Evolutionary conservation across 176 grass and related monocot genomes (phyloP), one percentile per base, ranked within the genome.

Genomic region (sorghum (Sorghum bicolor)): DNA sequence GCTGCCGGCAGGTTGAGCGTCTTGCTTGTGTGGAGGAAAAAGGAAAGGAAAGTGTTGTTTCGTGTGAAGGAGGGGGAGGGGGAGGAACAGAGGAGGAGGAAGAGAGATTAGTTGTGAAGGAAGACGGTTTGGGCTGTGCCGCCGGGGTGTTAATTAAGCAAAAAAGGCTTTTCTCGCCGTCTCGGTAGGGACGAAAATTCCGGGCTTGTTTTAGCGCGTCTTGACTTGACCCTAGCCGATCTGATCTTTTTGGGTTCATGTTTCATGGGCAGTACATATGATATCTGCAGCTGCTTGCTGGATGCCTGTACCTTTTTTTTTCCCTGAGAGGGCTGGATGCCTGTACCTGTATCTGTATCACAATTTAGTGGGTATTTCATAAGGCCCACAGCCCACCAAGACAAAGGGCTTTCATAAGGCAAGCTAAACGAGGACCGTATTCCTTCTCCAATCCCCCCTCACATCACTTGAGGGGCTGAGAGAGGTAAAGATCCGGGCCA

Each of bases 11-110:
- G 47, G 86, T 29, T 8, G 45, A 22, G 33, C 36, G 19, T 47
- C 60, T 87, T 79, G 48, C 80, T 86, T 90, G 53, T 57, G 53
- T 9, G 48, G 75, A 50, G 68, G 68, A 66, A 69, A 74, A 68
- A 43, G 58, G 79, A n/a, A 30, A 44, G 58, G 10, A 16, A 20
- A 48, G 30, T 25, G 34, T 45, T 45, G 17, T 22, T 25, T 2
- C 43, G 67, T 75, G 15, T 34, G 61, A 10, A 33, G 20, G 4
- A 36, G 22, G 20, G 36, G 29, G 68, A 22, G 5, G 45, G 33
- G 10, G 4, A 36, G 34, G 34, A 36, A 34, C 33, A 34, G 33
- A 22, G 17, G 2, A 26, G 70, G 43, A 50, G 28, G 39, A 38
- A 26, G 63, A 33, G 17, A 47, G 50, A 50, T 16, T 7, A 65